Evolutionary conservation across 169 alveolate species (phyloP).

Genomic region (Pseudocohnilembus persalinus): DNA sequence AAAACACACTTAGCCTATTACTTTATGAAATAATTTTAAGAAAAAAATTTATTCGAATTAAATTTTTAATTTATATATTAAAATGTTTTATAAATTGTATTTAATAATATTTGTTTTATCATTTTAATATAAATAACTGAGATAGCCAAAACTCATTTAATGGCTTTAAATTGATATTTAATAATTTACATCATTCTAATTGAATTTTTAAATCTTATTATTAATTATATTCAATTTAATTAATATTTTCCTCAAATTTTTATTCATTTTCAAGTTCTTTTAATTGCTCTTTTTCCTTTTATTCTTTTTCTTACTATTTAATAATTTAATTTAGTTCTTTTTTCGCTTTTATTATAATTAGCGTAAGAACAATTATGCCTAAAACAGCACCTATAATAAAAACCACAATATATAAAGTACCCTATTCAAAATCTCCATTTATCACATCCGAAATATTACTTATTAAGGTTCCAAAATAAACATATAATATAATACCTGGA

Average conservation of each 20-base stretch:
- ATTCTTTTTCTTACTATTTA: not conserved
- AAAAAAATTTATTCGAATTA: too few relatives aligned
- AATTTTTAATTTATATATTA: too few relatives aligned
- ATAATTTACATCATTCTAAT: too few relatives aligned
- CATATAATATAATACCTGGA: not conserved
- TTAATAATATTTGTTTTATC: not conserved
- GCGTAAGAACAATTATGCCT: not conserved
- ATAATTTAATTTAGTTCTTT: not conserved
- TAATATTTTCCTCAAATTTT: not conserved
- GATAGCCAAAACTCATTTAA: too few relatives aligned
- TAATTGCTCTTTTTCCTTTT: not conserved
- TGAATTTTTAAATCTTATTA: too few relatives aligned
- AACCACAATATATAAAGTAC: not conserved
- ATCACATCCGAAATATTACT: not conserved
- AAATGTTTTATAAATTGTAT: too few relatives aligned
- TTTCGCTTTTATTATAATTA: not conserved
- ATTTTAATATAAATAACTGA: not conserved
- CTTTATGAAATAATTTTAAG: not conserved
- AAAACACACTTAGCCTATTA: slow-evolving; percentile 40
- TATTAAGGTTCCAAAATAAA: not conserved
- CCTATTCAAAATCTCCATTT: not conserved
- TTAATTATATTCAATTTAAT: too few relatives aligned
- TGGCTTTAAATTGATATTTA: not conserved
- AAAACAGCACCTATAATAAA: not conserved
- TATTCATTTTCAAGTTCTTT: not conserved